Base-by-base conservation (phyloP, 192 early-diverging fungal genomes). In the Mortierella hygrophila region DNA sequence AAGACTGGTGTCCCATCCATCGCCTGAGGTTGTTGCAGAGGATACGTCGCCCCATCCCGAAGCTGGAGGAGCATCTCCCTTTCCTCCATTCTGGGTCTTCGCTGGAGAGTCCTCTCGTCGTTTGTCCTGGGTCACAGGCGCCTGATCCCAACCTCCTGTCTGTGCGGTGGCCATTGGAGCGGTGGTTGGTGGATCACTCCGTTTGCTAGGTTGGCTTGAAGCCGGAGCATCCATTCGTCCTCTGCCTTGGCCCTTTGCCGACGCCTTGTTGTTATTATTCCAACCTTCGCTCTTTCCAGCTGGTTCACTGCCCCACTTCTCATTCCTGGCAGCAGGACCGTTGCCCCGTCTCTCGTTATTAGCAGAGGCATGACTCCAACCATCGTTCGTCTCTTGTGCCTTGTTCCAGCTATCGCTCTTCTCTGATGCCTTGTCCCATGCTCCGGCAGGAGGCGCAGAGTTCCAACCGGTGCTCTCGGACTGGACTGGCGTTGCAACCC, bases 1-100 rank as follows among this genome's bases (percentile, higher is more conserved):
- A 3, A 54, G 44, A 20, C 72, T 47, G 26, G 13, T 26, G 4
- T 15, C 13, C 72, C 72, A 74, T 2, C 46, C 46, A 21, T 49
- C 47, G 26, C 21, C 46, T 32, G 23, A 18, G 29, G 21, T 35
- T 16, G 13, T 44, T 2, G 47, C 26, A 18, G 10, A 32, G 0
- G 72, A 47, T 32, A 47, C 46, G 0, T 74, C 47, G 16, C 72
- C 72, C 72, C 72, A 74, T 52, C 72, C 72, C 32, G 29, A 32
- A 29, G 60, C 60, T 32, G 40, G 41, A 37, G n/a, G 37, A 10
- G 40, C 15, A 7, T 71, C 70, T 16, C 23, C 37, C 60, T 26
- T 63, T 42, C 10, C 38, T 35, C 38, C 75, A 40, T n/a, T 65
- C 26, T 26, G 60, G 3, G 29, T 29, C 60, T 29, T 32, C 10